Conservation (phyloP, 1,139 yeast species). For the Debaryomyces fabryi region DNA sequence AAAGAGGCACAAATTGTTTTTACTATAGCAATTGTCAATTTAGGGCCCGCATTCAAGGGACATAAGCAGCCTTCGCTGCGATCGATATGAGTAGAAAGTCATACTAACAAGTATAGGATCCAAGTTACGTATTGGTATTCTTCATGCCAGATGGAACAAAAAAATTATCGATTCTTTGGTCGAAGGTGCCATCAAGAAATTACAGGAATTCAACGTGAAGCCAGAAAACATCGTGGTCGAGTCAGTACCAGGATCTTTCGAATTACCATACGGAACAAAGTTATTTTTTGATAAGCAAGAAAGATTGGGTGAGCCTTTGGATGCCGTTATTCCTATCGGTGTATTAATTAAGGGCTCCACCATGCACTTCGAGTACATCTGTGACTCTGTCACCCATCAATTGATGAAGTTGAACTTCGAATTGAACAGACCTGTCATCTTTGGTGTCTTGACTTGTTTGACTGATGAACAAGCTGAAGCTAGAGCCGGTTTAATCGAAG, state of each 20-base stretch:
- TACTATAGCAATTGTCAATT: neutral
- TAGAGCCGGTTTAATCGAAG: slow-evolving; percentile 85
- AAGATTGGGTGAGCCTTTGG: slow-evolving; percentile 55
- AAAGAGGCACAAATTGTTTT: neutral
- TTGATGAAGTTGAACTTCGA: slow-evolving; percentile 81
- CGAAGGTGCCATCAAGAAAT: slow-evolving; percentile 67
- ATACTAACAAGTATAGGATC: slow-evolving; percentile 43
- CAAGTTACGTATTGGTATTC: slow-evolving; percentile 72
- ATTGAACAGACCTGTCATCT: slow-evolving; percentile 77
- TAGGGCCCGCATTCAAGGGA: neutral
- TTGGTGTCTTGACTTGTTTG: slow-evolving; percentile 89
- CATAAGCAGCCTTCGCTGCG: neutral
- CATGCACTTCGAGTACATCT: slow-evolving; percentile 97
- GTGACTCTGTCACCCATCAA: slow-evolving; percentile 86
- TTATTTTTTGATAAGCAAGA: slow-evolving; percentile 51
- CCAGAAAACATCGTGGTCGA: slow-evolving; percentile 77
- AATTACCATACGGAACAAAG: slow-evolving; percentile 81
- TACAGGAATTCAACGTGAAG: slow-evolving; percentile 67
- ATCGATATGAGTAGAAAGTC: neutral
- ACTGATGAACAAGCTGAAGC: slow-evolving; percentile 93
- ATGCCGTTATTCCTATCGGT: slow-evolving; percentile 92
- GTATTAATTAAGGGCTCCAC: slow-evolving; percentile 94
- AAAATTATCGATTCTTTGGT: slow-evolving; percentile 78
- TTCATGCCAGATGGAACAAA: slow-evolving; percentile 95
- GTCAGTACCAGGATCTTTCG: slow-evolving; percentile 93